Evolutionary conservation across 2,329 filamentous ascomycete species (phyloP), one percentile per base, ranked within the genome.

Genomic region (Neopestalotiopsis sp.): DNA sequence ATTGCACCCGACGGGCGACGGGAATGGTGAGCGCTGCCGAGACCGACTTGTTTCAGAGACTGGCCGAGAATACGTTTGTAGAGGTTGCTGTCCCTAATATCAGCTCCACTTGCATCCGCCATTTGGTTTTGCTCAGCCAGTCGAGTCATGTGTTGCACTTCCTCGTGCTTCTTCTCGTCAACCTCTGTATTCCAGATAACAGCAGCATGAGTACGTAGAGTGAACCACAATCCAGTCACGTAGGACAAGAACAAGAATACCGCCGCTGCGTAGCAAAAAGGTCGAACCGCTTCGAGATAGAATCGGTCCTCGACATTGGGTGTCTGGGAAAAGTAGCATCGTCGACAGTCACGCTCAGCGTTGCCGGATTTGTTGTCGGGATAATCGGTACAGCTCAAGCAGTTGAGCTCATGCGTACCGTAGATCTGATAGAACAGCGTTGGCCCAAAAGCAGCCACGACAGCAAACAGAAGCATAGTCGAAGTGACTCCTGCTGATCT

Each of bases 371-470:
- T 75, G 6, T 77, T 72, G 58, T 81, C 79, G 42, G 78, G 79
- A 67, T 81, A 83, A 71, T 90, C 86, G 62, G 87, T 82, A 70
- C 88, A 90, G 68, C 88, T 88, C 68, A 89, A 89, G 77, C 96
- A 99, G 76, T 94, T 96, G 66, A 99, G 88, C 82, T 99, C 94
- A 78, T 99, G 96, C 63, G 94, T 97, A 74, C 96, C 97, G 80
- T 98, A 98, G 71, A 99, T 97, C 78, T 99, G 95, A 81, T 98
- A 99, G 82, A 99, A 99, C 14, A 99, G 84, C 0, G 96, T 99
- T 2, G 96, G 96, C 0, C 95, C 92, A 80, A 99, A 99, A 9
- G 95, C 94, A 71, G 93, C 95, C 74, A 99, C 96, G 52, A 97
- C 93, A 30, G 96, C 95, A 78, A 99, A 99, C 10, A 99, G 86